Evolutionary conservation across 371 early-diverging fungal genomes (phyloP).

Genomic region (Mucor sp.): DNA sequence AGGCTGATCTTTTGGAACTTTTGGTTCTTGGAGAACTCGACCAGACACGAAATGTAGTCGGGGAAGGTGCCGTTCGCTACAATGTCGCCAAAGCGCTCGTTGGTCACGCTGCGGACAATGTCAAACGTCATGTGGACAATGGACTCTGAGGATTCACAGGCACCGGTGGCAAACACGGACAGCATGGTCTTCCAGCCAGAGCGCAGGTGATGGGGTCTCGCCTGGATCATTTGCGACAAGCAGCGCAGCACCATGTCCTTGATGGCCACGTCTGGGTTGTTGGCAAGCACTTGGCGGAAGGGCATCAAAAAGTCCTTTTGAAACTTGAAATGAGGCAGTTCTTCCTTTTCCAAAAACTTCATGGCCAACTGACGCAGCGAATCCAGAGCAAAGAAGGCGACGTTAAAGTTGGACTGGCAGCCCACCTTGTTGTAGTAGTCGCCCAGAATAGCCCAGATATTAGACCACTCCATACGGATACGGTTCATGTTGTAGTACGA

Average conservation of each 20-base stretch:
- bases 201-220: constrained; percentile 72
- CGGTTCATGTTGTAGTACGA: constrained; percentile 97
- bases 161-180: constrained; percentile 79
- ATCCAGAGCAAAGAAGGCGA: constrained; percentile 90
- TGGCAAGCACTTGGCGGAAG: constrained; percentile 83
- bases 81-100: constrained; percentile 71
- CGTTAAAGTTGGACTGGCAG: constrained; percentile 83
- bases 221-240: constrained; percentile 87
- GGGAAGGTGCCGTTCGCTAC: constrained; percentile 72
- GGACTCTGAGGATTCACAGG: constrained; percentile 71
- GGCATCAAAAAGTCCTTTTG: constrained; percentile 95
- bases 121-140: constrained; percentile 69
- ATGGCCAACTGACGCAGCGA: constrained; percentile 92
- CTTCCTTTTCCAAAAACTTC: constrained; percentile 94
- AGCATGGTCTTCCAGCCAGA: constrained; percentile 93
- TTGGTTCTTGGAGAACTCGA: constrained; percentile 72
- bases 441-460: constrained; percentile 92
- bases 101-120: constrained; percentile 63
- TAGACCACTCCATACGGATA: constrained; percentile 96
- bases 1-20: constrained; percentile 61
- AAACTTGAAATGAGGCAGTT: constrained; percentile 93
- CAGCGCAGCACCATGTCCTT: constrained; percentile 94
- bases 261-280: constrained; percentile 75
- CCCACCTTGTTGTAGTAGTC: constrained; percentile 93
- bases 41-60: constrained; percentile 80